These are phyloP conservation scores for Gyromitra esculenta DNA, from an alignment of 2,329 filamentous ascomycete genomes.

Conservation along the genomic window DNA sequence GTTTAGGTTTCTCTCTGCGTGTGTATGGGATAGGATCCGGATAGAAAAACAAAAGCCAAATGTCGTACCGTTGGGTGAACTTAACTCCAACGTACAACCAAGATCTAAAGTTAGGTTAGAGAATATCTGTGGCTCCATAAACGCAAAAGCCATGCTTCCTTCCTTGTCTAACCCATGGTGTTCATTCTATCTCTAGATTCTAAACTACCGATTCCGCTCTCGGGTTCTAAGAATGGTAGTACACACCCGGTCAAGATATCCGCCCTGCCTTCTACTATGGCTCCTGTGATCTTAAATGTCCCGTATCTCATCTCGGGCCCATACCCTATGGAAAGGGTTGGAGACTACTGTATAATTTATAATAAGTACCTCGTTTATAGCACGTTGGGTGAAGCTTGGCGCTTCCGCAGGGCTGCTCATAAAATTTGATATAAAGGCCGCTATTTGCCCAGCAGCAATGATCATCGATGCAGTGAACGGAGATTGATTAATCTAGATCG, in stretches of 20 bases:
- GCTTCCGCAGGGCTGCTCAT: conserved; percentile 1
- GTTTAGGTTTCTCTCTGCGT: neutral
- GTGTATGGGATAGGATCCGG: neutral
- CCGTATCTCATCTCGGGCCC: neutral
- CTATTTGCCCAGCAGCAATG: conserved; percentile 1
- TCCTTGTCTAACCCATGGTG: neutral
- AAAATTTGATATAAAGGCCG: neutral
- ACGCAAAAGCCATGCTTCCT: conserved; percentile 1
- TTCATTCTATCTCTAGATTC: neutral
- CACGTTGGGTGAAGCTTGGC: conserved; percentile 10
- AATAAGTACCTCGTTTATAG: conserved; percentile 21
- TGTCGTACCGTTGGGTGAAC: neutral
- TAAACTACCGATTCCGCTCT: conserved; percentile 9
- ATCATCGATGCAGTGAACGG: conserved; percentile 19
- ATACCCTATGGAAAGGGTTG: conserved; percentile 1
- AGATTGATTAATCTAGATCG: conserved; percentile 7
- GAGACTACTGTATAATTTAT: conserved; percentile 16
- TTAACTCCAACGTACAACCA: conserved; percentile 22
- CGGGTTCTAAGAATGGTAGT: conserved; percentile 25
- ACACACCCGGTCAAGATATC: conserved; percentile 29
- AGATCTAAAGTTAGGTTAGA: conserved; percentile 12
- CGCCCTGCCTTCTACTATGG: conserved; percentile 15
- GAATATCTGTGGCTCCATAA: conserved; percentile 17
- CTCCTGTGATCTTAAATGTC: neutral
- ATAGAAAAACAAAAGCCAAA: neutral